Conservation (phyloP, 2,329 filamentous ascomycete genomes). For the Fusarium sp. region DNA sequence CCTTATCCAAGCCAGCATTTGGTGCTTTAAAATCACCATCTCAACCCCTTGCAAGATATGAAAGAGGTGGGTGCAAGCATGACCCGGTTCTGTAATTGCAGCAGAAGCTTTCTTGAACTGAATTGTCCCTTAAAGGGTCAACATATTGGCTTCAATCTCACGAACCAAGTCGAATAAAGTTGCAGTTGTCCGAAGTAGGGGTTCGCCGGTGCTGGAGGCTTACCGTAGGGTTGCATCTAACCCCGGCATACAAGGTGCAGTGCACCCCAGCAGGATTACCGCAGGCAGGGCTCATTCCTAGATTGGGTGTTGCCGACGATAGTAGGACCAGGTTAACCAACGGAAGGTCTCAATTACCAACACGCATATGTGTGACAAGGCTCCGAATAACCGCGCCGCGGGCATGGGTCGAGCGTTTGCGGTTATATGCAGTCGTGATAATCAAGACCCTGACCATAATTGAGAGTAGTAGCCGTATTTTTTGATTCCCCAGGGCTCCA, state of each 20-base stretch:
- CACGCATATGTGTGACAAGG: slow-evolving; percentile 20
- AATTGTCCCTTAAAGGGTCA: slow-evolving; percentile 1
- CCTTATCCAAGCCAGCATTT: not conserved
- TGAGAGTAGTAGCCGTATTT: slow-evolving; percentile 1
- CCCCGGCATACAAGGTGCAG: slow-evolving; percentile 27
- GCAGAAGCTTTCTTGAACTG: not conserved
- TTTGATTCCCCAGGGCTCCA: slow-evolving; percentile 1
- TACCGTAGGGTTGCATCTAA: slow-evolving; percentile 31
- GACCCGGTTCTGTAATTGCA: slow-evolving; percentile 3
- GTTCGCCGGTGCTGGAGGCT: slow-evolving; percentile 27
- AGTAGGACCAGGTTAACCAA: slow-evolving; percentile 7
- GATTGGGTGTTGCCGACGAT: slow-evolving; percentile 26
- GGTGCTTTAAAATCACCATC: not conserved
- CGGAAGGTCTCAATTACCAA: slow-evolving; percentile 5
- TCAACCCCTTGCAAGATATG: not conserved
- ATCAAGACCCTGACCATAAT: slow-evolving; percentile 30
- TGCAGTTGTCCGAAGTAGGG: slow-evolving; percentile 30
- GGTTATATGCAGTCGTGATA: slow-evolving; percentile 27
- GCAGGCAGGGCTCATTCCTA: slow-evolving; percentile 36
- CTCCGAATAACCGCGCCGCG: slow-evolving; percentile 22
- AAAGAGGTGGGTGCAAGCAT: not conserved
- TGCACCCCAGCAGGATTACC: slow-evolving; percentile 28
- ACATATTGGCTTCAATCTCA: slow-evolving; percentile 21
- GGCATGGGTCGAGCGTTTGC: slow-evolving; percentile 29
- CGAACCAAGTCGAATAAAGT: slow-evolving; percentile 28